Base-by-base conservation (phyloP, 768 basidiomycete genomes). In the Tylopilus vinaceipallidus region DNA sequence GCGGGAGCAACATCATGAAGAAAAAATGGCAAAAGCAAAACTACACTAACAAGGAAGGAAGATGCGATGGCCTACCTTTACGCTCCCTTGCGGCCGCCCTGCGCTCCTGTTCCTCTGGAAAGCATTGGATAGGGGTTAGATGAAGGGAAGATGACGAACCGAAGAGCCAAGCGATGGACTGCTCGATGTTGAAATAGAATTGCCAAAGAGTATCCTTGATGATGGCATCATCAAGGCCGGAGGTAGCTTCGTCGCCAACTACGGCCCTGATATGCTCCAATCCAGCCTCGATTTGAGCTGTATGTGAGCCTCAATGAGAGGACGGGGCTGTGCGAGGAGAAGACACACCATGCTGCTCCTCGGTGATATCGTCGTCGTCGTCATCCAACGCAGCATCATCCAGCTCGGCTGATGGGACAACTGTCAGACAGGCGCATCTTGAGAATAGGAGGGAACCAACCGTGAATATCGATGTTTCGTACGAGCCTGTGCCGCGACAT, bases 401-500 rank as follows among this genome's bases (percentile, higher is more conserved):
- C 56, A 95, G 76, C 71, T 92, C 94, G 65, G 85, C 95, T 93
- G 58, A n/a, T 53, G 24, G 39, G 20, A 12, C 20, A 35, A 42
- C 11, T 50, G 10, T 47, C 45, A 50, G 41, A 42, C 47, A 12
- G 16, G 12, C 27, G 24, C 4, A 2, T 16, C 2, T 4, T 12
- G 34, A n/a, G 44, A 41, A 3, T 1, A 43, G 42, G 11, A 32
- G 35, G 12, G 22, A 26, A 50, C 68, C 24, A 39, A 85, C 88
- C 86, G 50, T 82, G 74, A 35, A 97, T 73, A 67, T 97, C 83
- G 24, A 98, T 73, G 71, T 94, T 93, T 55, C 89, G 78, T 55
- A 98, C 77, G 70, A 86, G 80, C 63, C 94, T 84, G 71, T 98
- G 97, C 67, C 97, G 79, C 6, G 95, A 98, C 93, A 98, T 55